Evolutionary conservation across 192 early-diverging fungal genomes (phyloP), one percentile per base, ranked within the genome.

Genomic region (Tieghemiomyces parasiticus): DNA sequence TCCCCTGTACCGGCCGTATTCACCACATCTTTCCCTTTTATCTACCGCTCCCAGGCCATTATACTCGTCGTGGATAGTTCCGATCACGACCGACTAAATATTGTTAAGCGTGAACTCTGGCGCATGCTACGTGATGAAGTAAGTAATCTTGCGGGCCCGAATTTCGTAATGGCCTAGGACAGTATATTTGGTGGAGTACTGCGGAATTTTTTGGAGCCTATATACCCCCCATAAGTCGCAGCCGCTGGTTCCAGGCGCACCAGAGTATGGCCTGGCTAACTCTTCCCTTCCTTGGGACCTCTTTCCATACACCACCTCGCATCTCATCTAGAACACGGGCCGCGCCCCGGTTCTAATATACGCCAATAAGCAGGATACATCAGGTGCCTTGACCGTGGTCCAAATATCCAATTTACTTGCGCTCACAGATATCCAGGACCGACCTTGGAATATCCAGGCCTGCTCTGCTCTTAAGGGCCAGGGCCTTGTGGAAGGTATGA

Each of bases 351-450:
- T 50, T 12, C 48, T 50, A 4, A 50, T 50, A 8, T 50, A 50
- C 22, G 48, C 48, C 48, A 50, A 50, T 28, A 50, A 50, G 48
- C 48, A 50, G 26, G 48, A 50, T 50, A 50, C n/a, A n/a, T 8
- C 20, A 8, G 6, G 9, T 8, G 8, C 48, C 22, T n/a, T 50
- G 20, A 50, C 48, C 4, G 48, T n/a, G 20, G 22, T 22, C 20
- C 48, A 50, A 50, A 50, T 50, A 4, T 50, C 48, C 48, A 50
- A 50, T 28, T n/a, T 50, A 4, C 48, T 50, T 4, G 48, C 9
- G 26, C 48, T 50, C 9, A 22, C 22, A 9, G 26, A 28, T 4
- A 28, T 50, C 8, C 4, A 50, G 48, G 26, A 50, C 48, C 48
- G 48, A 22, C 48, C 20, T 12, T 50, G 48, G 48, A 4, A 50